Base-by-base conservation (phyloP, 441 rosid species). In the Biscutella laevigata region DNA sequence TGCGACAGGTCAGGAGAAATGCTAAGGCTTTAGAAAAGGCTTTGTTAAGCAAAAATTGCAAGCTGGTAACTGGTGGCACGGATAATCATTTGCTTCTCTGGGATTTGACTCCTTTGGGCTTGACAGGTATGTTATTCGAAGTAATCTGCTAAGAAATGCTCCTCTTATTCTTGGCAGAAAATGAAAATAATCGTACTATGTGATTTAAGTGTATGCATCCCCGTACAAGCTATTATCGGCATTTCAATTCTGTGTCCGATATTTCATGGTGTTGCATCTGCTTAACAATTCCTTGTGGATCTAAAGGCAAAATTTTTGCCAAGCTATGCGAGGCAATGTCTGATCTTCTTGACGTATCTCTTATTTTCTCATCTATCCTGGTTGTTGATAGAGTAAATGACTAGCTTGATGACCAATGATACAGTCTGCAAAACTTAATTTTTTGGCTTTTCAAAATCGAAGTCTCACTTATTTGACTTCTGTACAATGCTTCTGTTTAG, bases 51-150 rank as follows among this genome's bases (percentile, higher is more conserved):
- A 71, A 60, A 66, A 70, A 77, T 3, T 79, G 83, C 71, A 79
- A 69, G 68, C 67, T 82, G 63, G 69, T 82, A 37, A 79, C 88
- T 8, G 78, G 77, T 30, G 85, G 88, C 54, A 75, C 88, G 0
- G 85, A 82, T 59, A 82, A 79, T 51, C 81, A 82, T 72, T 70
- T 82, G 60, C 8, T 82, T 40, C 80, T 82, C 29, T 82, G 88
- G 85, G 85, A 82, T 74, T 68, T 79, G 44, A 70, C 71, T 42
- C 78, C 85, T 53, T 64, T 79, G 44, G 76, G 81, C 47, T 68
- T 82, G 59, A 75, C 81, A 38, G 88, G 88, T 82, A 73, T 30
- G 17, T 30, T 16, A 55, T 15, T 52, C 25, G n/a, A n/a, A n/a
- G n/a, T n/a, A n/a, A n/a, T n/a, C n/a, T n/a, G n/a, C n/a, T n/a